Conservation (phyloP, 2,329 filamentous ascomycete species). For the Colletotrichum sp. region DNA sequence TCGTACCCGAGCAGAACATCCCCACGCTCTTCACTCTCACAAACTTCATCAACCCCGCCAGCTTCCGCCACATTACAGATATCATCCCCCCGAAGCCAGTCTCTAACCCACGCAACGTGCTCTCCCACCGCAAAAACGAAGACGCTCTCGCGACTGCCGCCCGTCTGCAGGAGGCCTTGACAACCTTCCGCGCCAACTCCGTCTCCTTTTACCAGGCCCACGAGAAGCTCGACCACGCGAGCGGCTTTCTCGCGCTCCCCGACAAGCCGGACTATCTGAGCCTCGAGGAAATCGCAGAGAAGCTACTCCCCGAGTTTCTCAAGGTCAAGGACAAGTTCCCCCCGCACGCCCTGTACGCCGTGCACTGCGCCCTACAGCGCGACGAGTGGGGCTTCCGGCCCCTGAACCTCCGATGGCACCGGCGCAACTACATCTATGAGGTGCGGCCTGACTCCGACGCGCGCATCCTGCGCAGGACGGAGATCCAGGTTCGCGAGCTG, state of each 20-base stretch:
- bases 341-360: constrained; percentile 66
- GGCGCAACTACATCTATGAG: constrained; percentile 45
- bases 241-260: constrained; percentile 41
- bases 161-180: constrained; percentile 52
- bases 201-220: constrained; percentile 53
- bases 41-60: constrained; percentile 45
- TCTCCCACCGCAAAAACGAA: constrained; percentile 6
- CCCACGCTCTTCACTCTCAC: constrained; percentile 55
- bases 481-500: constrained; percentile 58
- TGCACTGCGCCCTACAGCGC: constrained; percentile 67
- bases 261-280: constrained; percentile 49
- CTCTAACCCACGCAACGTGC: constrained; percentile 13
- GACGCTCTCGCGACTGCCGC: constrained; percentile 23
- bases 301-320: constrained; percentile 42
- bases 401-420: constrained; percentile 40
- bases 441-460: constrained; percentile 47
- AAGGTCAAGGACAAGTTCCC: constrained; percentile 44
- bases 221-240: constrained; percentile 51
- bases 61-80: constrained; percentile 40
- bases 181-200: constrained; percentile 45
- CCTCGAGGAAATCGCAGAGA: constrained; percentile 55
- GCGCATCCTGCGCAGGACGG: constrained; percentile 53
- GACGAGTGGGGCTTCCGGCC: constrained; percentile 67
- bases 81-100: constrained; percentile 22
- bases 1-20: constrained; percentile 47